phyloP scores from a whole-genome alignment of 192 early-diverging fungal species.

The Pilaira anomala region DNA sequence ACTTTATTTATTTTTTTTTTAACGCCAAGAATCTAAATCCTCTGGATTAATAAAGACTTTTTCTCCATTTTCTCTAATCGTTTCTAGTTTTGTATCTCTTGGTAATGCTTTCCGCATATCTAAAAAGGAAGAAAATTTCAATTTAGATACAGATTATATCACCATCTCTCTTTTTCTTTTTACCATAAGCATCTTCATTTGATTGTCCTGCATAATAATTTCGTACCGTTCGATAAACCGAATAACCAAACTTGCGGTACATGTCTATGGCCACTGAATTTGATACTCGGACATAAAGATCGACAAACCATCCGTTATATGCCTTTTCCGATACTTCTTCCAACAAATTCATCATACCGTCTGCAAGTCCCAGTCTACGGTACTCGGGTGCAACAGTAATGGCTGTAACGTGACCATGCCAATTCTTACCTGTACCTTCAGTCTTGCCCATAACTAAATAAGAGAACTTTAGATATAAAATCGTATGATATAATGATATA shows the following conservation, averaged over 20 bases:
- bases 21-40: constrained; percentile 40
- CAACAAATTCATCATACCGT: constrained; percentile 83
- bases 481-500: too few species aligned
- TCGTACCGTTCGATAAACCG: constrained; percentile 82
- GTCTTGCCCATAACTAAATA: constrained; percentile 89
- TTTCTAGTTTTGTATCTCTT: constrained; percentile 71
- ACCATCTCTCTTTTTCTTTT: constrained; percentile 15
- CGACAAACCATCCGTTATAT: constrained; percentile 90
- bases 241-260: constrained; percentile 92
- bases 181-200: constrained; percentile 87
- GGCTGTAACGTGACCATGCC: constrained; percentile 99
- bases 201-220: constrained; percentile 78
- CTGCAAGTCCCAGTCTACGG: constrained; percentile 85
- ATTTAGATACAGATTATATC: too few species aligned
- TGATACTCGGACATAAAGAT: constrained; percentile 92
- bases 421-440: constrained; percentile 81
- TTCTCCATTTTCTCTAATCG: constrained; percentile 53
- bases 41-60: constrained; percentile 47
- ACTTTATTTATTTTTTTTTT: constrained; percentile 45
- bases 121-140: constrained; percentile 21
- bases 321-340: constrained; percentile 90
- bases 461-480: not conserved
- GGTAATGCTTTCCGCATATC: constrained; percentile 96
- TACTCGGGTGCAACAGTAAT: constrained; percentile 95
- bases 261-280: constrained; percentile 89